These are phyloP conservation scores for Irpex sp. DNA, from an alignment of 1,284 basidiomycete species.

Conservation along the genomic window DNA sequence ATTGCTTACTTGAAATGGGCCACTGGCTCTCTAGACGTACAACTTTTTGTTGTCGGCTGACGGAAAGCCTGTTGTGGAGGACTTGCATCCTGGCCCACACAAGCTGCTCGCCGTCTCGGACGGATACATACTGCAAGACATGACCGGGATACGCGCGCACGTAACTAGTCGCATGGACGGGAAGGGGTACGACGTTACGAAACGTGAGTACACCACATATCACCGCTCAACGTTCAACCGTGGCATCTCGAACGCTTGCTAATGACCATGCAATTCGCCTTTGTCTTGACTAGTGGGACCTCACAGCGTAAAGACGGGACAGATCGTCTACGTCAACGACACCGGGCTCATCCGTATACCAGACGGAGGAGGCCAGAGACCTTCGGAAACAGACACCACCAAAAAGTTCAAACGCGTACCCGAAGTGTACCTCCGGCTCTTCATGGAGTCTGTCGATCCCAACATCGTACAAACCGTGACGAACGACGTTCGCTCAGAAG, in stretches of 20 bases:
- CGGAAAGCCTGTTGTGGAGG: conserved; percentile 57
- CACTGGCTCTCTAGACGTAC: conserved; percentile 48
- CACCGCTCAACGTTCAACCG: not conserved
- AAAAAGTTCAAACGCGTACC: conserved; percentile 28
- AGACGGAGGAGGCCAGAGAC: conserved; percentile 20
- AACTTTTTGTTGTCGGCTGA: conserved; percentile 74
- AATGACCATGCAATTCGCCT: not conserved
- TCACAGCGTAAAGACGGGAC: conserved; percentile 74
- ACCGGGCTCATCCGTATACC: conserved; percentile 45
- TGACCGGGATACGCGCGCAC: conserved; percentile 72
- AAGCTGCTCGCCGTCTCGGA: conserved; percentile 64
- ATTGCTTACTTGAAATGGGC: no score
- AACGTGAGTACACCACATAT: conserved; percentile 45
- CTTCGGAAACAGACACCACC: conserved; percentile 21
- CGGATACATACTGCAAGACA: conserved; percentile 74
- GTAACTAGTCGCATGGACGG: conserved; percentile 79
- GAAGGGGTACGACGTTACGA: conserved; percentile 82
- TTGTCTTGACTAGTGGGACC: conserved; percentile 62
- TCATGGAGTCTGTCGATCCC: conserved; percentile 49
- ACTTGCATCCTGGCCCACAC: conserved; percentile 59
- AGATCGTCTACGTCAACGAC: conserved; percentile 80
- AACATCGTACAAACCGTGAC: conserved; percentile 33
- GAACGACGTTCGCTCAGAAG: conserved; percentile 36
- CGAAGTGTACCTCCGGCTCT: conserved; percentile 58
- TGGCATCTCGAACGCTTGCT: conserved; percentile 2